Evolutionary conservation across 306 rosid species (phyloP).

Genomic region (Lablab purpureus): DNA sequence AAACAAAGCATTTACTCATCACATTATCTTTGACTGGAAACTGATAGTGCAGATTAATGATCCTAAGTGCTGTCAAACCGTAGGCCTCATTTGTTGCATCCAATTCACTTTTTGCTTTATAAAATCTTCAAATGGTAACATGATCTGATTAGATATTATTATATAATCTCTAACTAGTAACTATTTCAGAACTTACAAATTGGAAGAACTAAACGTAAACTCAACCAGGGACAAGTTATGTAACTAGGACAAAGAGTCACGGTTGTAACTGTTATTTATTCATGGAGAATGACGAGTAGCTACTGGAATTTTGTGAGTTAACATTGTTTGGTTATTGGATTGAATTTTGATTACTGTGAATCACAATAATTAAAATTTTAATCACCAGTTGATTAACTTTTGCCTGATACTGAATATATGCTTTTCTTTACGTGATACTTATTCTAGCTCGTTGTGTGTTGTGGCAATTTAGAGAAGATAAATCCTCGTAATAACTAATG

Average conservation of each 20-base stretch:
- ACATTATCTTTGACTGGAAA: constrained; percentile 42
- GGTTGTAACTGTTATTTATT: background rate
- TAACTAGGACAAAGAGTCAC: background rate
- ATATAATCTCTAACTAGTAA: constrained; percentile 5
- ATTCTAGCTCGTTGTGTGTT: too few species aligned
- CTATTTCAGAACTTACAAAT: background rate
- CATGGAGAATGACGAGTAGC: background rate
- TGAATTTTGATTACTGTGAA: background rate
- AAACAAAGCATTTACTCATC: constrained; percentile 25
- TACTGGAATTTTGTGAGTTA: background rate
- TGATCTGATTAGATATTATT: background rate
- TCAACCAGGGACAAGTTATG: background rate
- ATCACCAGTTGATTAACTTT: too few species aligned
- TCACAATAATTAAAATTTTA: background rate
- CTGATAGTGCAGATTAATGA: constrained; percentile 37
- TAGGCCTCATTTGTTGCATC: constrained; percentile 4
- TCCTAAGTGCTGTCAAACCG: constrained; percentile 21
- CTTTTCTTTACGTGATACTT: too few species aligned
- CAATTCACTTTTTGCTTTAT: constrained; percentile 38
- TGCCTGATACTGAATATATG: too few species aligned
- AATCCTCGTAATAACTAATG: too few species aligned
- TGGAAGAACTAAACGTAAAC: background rate
- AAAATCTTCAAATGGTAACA: constrained; percentile 12
- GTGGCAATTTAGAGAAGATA: too few species aligned
- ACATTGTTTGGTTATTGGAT: background rate